Evolutionary conservation across 495 filamentous ascomycete genomes (phyloP).

Genomic region (Haplographium delicatum): DNA sequence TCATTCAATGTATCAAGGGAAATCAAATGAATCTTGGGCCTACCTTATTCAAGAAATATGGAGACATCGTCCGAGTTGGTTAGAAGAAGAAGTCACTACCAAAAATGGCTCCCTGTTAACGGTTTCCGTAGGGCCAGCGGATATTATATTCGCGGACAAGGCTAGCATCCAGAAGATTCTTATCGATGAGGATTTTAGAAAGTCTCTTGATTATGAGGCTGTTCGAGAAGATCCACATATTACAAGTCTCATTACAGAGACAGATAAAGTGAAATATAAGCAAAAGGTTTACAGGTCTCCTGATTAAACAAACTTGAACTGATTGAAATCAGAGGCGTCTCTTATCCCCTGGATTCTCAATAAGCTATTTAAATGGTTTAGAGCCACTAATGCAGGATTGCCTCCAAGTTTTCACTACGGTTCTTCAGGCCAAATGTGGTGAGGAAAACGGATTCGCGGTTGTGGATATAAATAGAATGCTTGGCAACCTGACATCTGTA

Average conservation of each 20-base stretch:
- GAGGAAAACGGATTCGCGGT: slow-evolving; percentile 2
- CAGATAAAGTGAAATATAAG: slow-evolving; percentile 15
- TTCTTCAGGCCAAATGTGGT: slow-evolving; percentile 5
- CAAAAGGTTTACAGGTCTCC: slow-evolving; percentile 6
- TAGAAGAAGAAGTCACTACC: not conserved
- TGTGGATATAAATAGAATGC: slow-evolving; percentile 9
- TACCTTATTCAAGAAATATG: slow-evolving; percentile 15
- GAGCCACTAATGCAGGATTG: slow-evolving; percentile 18
- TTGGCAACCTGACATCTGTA: slow-evolving; percentile 15
- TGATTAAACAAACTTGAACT: not conserved
- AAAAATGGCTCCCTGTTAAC: not conserved
- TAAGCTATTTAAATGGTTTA: slow-evolving; percentile 16
- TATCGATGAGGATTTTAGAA: slow-evolving; percentile 15
- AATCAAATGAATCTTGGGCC: slow-evolving; percentile 11
- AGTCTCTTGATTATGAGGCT: slow-evolving; percentile 10
- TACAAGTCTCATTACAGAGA: slow-evolving; percentile 12
- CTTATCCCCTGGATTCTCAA: slow-evolving; percentile 15
- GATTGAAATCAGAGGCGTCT: slow-evolving; percentile 9
- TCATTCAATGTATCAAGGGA: slow-evolving; percentile 6
- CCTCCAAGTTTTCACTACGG: slow-evolving; percentile 1
- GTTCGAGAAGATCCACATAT: not conserved
- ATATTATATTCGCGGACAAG: slow-evolving; percentile 9
- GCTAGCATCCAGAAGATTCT: slow-evolving; percentile 9
- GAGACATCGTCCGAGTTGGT: slow-evolving; percentile 16
- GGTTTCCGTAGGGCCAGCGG: slow-evolving; percentile 2